Base-by-base conservation (phyloP, 192 early-diverging fungal species). In the Obelidium mucronatum region DNA sequence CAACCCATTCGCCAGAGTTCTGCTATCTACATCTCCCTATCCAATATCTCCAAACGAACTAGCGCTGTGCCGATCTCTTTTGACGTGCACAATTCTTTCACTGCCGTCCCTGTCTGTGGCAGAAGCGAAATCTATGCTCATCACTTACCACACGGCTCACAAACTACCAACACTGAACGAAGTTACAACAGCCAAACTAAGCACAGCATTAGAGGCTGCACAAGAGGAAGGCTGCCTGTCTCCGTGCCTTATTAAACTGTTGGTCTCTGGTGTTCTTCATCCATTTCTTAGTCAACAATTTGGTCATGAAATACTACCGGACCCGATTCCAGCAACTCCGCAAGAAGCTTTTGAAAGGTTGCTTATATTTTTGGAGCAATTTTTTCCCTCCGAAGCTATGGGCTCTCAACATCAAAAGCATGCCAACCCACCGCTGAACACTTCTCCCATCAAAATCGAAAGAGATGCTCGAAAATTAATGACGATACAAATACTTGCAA, bases 341-440 rank as follows among this genome's bases (percentile, higher is more conserved):
- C 67, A 44, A 8, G 67, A 69, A 69, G 67, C 67, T 15, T 52
- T 69, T 26, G 67, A 69, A 36, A 22, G 31, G 28, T 44, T 53
- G 36, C 52, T 69, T 30, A 33, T 33, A 26, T n/a, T 53, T 17
- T n/a, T 69, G 24, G 67, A 69, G 48, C 11, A 52, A 13, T 26
- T 19, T 19, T 69, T 52, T 69, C 26, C 67, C 15, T n/a, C 8
- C 13, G 67, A 36, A 34, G 17, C 36, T 13, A 61, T 30, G 24
- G 35, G 19, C 35, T 30, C 11, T 13, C 24, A 48, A 54, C 24
- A 30, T 11, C 8, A 34, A 13, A 60, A 31, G 24, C 58, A 60
- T 24, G 13, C 58, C 19, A 48, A 54, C 30, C 67, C 67, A 24
- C 52, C 67, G 11, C 15, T 65, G 33, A 39, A 34, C n/a, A 65